These are phyloP conservation scores for Huntiella savannae DNA, from an alignment of 2,329 filamentous ascomycete species.

Conservation along the genomic window DNA sequence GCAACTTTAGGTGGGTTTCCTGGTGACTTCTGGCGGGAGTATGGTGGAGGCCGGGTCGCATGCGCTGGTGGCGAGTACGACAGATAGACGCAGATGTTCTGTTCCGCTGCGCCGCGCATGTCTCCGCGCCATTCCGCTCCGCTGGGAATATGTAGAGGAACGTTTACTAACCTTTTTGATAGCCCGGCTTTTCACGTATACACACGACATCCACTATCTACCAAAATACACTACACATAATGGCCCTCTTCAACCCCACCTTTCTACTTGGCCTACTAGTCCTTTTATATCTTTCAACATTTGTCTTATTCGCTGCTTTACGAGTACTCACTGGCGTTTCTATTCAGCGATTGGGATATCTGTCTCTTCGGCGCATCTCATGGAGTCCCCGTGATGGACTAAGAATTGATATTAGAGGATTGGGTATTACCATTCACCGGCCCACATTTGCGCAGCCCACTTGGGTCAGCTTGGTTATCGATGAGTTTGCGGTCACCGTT, in stretches of 20 bases:
- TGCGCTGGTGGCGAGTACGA: no score
- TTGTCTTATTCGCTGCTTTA: conserved; percentile 80
- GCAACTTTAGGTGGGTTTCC: no score
- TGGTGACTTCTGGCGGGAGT: no score
- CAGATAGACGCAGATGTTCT: no score
- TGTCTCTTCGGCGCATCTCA: conserved; percentile 75
- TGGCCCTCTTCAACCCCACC: conserved; percentile 53
- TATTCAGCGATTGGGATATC: conserved; percentile 85
- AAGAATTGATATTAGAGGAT: conserved; percentile 70
- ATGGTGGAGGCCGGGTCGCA: no score
- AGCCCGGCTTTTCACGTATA: neutral
- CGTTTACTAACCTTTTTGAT: neutral
- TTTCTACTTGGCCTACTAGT: conserved; percentile 75
- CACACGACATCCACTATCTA: no score
- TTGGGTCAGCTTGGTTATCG: conserved; percentile 80
- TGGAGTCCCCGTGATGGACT: conserved; percentile 81
- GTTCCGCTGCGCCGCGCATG: no score
- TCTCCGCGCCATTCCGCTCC: no score
- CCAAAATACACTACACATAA: conserved; percentile 15
- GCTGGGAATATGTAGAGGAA: neutral
- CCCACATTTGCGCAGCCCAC: conserved; percentile 95
- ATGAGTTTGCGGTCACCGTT: conserved; percentile 66
- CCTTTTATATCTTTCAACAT: conserved; percentile 74
- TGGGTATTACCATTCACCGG: conserved; percentile 75
- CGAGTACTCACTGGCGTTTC: conserved; percentile 87